Evolutionary conservation across 495 filamentous ascomycete genomes (phyloP).

Genomic region (Daldinia decipiens): DNA sequence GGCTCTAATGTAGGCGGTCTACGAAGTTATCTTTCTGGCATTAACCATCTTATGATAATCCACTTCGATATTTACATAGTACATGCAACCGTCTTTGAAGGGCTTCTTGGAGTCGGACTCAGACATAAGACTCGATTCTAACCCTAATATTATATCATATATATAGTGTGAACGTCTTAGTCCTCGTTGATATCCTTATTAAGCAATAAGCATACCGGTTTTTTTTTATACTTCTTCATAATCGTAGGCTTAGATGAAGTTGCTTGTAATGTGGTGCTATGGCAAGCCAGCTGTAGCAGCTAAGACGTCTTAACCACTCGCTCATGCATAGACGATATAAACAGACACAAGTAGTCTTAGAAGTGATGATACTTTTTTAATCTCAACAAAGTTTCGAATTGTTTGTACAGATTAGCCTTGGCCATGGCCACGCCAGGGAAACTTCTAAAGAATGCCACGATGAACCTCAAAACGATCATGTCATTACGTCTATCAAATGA

Average conservation of each 20-base stretch:
- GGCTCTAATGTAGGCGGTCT: slow-evolving; percentile 16
- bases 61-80: too few species aligned
- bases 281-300: not conserved
- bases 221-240: slow-evolving; percentile 8
- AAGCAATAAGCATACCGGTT: too few species aligned
- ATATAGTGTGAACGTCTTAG: not conserved
- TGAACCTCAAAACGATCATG: slow-evolving; percentile 44
- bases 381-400: slow-evolving; percentile 35
- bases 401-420: slow-evolving; percentile 47
- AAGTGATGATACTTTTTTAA: slow-evolving; percentile 21
- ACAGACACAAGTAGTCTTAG: not conserved
- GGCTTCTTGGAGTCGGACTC: too few species aligned
- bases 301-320: not conserved
- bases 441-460: slow-evolving; percentile 43
- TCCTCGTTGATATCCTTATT: not conserved
- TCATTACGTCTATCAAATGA: slow-evolving; percentile 46
- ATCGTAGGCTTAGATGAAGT: slow-evolving; percentile 2
- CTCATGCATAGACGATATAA: not conserved
- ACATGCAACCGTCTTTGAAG: too few species aligned
- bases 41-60: not conserved
- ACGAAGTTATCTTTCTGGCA: not conserved
- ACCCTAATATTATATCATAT: not conserved
- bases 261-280: not conserved
- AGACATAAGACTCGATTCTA: too few species aligned
- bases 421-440: slow-evolving; percentile 27